phyloP scores from a whole-genome alignment of 2,329 filamentous ascomycete species.

The Coniochaeta sp. region DNA sequence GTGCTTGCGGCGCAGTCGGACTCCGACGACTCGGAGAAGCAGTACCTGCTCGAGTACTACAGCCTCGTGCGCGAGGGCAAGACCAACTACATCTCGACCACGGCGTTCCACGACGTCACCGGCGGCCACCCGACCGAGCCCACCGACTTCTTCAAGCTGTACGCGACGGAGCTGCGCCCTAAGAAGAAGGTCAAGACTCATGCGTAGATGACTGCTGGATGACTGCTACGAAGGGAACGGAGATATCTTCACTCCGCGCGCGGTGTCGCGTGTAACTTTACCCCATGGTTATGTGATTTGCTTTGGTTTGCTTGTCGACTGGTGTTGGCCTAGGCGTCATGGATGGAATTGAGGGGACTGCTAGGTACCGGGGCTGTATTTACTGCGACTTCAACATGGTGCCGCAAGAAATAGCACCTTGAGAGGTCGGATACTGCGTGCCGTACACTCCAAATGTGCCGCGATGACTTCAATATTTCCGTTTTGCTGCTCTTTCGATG shows the following conservation, averaged over 20 bases:
- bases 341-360: background rate
- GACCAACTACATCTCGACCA: conserved; percentile 45
- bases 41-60: conserved; percentile 45
- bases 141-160: conserved; percentile 39
- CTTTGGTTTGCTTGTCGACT: background rate
- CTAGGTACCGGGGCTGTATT: background rate
- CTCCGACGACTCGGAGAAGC: conserved; percentile 29
- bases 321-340: background rate
- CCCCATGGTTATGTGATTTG: background rate
- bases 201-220: too few relatives aligned
- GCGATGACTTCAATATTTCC: too few relatives aligned
- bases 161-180: conserved; percentile 29
- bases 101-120: conserved; percentile 41
- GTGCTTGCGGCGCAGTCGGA: conserved; percentile 27
- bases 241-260: background rate
- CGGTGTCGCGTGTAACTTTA: background rate
- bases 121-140: conserved; percentile 36
- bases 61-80: conserved; percentile 44
- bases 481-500: too few relatives aligned
- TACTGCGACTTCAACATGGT: background rate
- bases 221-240: background rate
- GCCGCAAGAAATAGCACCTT: background rate
- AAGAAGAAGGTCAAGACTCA: conserved; percentile 22
- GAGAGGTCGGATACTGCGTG: background rate
- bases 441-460: background rate